Conservation (phyloP, 2,329 filamentous ascomycete species). For the Epichloe gansuensis region DNA sequence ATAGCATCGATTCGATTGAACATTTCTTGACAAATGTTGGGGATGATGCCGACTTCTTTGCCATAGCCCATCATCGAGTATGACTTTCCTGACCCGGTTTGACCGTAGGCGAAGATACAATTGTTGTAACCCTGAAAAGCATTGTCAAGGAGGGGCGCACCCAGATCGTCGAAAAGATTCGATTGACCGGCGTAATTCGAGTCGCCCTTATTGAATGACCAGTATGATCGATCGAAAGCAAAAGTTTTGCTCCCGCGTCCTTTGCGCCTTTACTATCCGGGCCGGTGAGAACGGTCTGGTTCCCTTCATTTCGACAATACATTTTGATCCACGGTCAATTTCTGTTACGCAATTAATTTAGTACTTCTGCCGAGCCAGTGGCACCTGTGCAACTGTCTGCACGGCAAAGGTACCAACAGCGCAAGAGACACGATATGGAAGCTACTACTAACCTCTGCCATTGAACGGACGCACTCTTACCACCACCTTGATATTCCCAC, state of each 20-base stretch:
- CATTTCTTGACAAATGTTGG: constrained; percentile 95
- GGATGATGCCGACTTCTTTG: constrained; percentile 88
- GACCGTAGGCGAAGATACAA: constrained; percentile 98
- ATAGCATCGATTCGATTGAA: constrained; percentile 71
- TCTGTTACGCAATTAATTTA: constrained; percentile 39
- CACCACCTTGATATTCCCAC: constrained; percentile 99
- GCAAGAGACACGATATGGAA: neutral
- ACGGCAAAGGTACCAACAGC: neutral
- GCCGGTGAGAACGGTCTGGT: constrained; percentile 74
- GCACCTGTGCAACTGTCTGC: constrained; percentile 18
- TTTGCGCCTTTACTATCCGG: constrained; percentile 61
- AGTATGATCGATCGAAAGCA: constrained; percentile 94
- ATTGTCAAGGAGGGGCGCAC: constrained; percentile 86
- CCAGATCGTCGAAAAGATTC: constrained; percentile 77
- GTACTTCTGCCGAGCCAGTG: constrained; percentile 25
- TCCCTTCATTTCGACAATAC: constrained; percentile 93
- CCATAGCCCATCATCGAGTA: constrained; percentile 99
- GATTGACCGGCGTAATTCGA: constrained; percentile 81
- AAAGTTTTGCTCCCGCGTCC: constrained; percentile 65
- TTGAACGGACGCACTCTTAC: constrained; percentile 95
- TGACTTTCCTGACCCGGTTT: constrained; percentile 96
- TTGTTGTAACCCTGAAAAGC: constrained; percentile 98
- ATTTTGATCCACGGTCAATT: constrained; percentile 83
- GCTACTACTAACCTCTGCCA: constrained; percentile 58
- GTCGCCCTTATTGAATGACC: constrained; percentile 83